phyloP scores from a whole-genome alignment of 495 filamentous ascomycete genomes.

The Penicillium simplicissimum region DNA sequence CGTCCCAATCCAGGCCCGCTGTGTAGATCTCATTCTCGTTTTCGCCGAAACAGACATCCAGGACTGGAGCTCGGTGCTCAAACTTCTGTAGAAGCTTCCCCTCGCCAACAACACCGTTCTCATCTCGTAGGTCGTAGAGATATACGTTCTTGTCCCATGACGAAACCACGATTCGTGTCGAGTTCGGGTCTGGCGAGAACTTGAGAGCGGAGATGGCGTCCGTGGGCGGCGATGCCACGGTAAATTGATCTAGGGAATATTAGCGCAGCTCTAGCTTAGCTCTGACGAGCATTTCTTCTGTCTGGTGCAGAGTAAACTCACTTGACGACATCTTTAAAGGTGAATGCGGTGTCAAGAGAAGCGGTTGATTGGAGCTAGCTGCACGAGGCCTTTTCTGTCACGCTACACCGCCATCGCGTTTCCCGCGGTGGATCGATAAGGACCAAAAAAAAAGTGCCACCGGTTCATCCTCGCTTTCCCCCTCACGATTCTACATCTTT shows the following conservation, averaged over 20 bases:
- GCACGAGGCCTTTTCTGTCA: conserved; percentile 40
- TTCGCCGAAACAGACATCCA: conserved; percentile 88
- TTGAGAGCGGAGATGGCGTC: conserved; percentile 86
- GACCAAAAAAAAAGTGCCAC: conserved; percentile 20
- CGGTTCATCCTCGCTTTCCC: conserved; percentile 2
- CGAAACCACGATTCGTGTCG: conserved; percentile 75
- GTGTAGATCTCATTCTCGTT: conserved; percentile 79
- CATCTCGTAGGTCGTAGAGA: conserved; percentile 75
- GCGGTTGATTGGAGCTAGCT: conserved; percentile 29
- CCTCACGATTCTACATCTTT: neutral
- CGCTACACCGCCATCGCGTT: conserved; percentile 28
- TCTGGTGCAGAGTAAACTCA: conserved; percentile 22
- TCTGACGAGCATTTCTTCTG: neutral
- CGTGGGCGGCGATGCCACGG: conserved; percentile 63
- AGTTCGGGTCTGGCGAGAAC: conserved; percentile 70
- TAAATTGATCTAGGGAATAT: conserved; percentile 43
- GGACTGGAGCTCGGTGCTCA: conserved; percentile 80
- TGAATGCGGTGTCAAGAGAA: conserved; percentile 21
- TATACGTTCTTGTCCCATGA: conserved; percentile 96
- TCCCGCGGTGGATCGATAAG: conserved; percentile 36
- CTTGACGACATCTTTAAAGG: conserved; percentile 39
- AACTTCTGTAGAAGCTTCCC: conserved; percentile 68
- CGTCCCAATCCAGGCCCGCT: conserved; percentile 81
- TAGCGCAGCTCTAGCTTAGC: neutral
- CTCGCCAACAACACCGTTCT: conserved; percentile 55